Percentiles rank a stretch among this genome's conserved stretches.
Evolutionary conservation across 2,329 filamentous ascomycete genomes (phyloP).

Genomic region (Ascochyta koolunga): DNA sequence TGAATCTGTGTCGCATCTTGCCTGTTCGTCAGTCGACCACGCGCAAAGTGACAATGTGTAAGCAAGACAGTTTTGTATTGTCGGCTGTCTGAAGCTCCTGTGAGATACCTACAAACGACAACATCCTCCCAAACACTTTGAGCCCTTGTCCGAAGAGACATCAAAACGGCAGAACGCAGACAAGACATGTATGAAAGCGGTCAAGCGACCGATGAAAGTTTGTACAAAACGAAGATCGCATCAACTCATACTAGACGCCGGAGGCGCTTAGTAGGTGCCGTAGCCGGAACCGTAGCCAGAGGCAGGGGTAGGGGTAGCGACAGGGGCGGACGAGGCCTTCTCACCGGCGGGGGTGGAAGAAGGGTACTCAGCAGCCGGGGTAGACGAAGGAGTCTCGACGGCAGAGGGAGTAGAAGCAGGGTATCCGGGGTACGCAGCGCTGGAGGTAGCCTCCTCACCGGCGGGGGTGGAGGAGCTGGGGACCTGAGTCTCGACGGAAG

Average conservation of each 20-base stretch:
- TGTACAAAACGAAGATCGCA: slow-evolving; percentile 23
- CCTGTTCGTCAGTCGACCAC: slow-evolving; percentile 8
- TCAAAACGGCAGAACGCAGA: slow-evolving; percentile 27
- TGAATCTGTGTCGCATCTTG: slow-evolving; percentile 5
- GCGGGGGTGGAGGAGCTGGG: slow-evolving; percentile 20
- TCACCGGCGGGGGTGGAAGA: slow-evolving; percentile 16
- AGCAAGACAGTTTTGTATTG: slow-evolving; percentile 17
- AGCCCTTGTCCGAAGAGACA: slow-evolving; percentile 29
- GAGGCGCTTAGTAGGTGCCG: slow-evolving; percentile 31
- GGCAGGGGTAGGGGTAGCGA: slow-evolving; percentile 19
- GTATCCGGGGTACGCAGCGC: slow-evolving; percentile 4
- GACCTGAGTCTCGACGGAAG: slow-evolving; percentile 20
- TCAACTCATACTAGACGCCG: slow-evolving; percentile 24
- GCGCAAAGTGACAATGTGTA: slow-evolving; percentile 2
- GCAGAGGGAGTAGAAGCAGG: slow-evolving; percentile 17
- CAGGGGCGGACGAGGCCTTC: slow-evolving; percentile 19
- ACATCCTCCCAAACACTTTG: slow-evolving; percentile 20
- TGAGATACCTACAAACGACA: slow-evolving; percentile 26
- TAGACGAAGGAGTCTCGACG: slow-evolving; percentile 15
- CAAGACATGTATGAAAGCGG: slow-evolving; percentile 34
- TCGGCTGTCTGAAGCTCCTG: slow-evolving; percentile 14
- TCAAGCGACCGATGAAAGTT: slow-evolving; percentile 29
- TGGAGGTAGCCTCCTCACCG: slow-evolving; percentile 19
- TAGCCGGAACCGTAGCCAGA: slow-evolving; percentile 25
- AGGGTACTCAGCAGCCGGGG: slow-evolving; percentile 8